These are phyloP conservation scores for Piper longum DNA, from an alignment of 164 flowering plant genomes.

Conservation along the genomic window DNA sequence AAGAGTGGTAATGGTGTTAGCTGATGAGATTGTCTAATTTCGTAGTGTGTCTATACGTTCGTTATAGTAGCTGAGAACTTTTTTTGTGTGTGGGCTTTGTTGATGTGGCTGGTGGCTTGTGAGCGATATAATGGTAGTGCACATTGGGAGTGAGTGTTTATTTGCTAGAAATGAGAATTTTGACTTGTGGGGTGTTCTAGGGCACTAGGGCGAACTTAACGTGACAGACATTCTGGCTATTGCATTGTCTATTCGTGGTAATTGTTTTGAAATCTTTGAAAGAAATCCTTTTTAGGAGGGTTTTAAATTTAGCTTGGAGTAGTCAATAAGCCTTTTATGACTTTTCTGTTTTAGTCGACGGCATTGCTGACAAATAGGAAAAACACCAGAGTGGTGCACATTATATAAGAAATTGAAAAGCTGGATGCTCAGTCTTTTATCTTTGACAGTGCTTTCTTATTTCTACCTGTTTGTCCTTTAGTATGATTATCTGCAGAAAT, in stretches of 20 bases:
- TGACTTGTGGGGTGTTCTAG: slow-evolving; percentile 33
- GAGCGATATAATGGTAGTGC: not conserved
- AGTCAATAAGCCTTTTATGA: too few relatives aligned
- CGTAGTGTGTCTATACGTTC: not conserved
- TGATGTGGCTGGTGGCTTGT: not conserved
- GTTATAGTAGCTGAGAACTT: not conserved
- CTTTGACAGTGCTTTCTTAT: too few relatives aligned
- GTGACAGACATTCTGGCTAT: slow-evolving; percentile 42
- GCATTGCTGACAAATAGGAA: too few relatives aligned
- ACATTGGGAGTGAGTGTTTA: not conserved
- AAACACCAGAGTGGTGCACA: too few relatives aligned
- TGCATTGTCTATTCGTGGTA: slow-evolving; percentile 55
- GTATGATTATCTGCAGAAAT: too few relatives aligned
- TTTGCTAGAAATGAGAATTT: not conserved
- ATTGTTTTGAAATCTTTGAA: slow-evolving; percentile 32
- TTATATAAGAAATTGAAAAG: too few relatives aligned
- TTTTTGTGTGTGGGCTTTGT: not conserved
- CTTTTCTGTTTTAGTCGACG: too few relatives aligned
- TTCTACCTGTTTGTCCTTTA: too few relatives aligned
- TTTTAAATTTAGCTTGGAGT: too few relatives aligned
- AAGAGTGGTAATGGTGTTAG: slow-evolving; percentile 62
- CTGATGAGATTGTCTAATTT: not conserved
- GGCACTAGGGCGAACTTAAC: slow-evolving; percentile 24
- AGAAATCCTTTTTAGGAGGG: slow-evolving; percentile 16
- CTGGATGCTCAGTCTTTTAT: too few relatives aligned